Base-by-base conservation (phyloP, 208 protist species). In the Crithidia bombi region DNA sequence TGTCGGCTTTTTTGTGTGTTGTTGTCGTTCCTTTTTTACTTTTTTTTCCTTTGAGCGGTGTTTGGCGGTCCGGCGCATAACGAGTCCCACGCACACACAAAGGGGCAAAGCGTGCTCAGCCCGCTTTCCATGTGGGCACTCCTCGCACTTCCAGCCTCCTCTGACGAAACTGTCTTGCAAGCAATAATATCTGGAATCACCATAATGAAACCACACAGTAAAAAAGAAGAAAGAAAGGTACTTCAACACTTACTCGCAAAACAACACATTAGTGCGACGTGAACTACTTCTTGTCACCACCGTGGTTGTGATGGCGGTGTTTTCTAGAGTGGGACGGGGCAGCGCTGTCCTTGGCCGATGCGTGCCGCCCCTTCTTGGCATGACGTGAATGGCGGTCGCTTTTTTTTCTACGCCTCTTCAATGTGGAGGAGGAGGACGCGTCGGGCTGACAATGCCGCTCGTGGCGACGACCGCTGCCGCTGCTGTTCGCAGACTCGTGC, bases 351-450 rank as follows among this genome's bases (percentile, higher is more conserved):
- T 74, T 74, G 28, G 36, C 41, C 5, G 58, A 28, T n/a, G 25
- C 15, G 12, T 23, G 50, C 23, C 25, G 28, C 50, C 55, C 68
- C 41, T 67, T 74, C 50, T 66, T 67, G 9, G 59, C 59, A n/a
- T 67, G 50, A 15, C 38, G 58, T 4, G 46, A 56, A 15, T 35
- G 46, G 14, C 10, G 41, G 21, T 26, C 30, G 43, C 32, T 51
- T 33, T 46, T 57, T 32, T 65, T 65, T 33, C 12, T 44, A 5
- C 30, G 19, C 14, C 33, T 17, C 41, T 43, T 58, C 36, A 26
- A 41, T 32, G 39, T 14, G 0, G 39, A 58, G 5, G 44, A 44
- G n/a, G 33, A 6, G 0, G 33, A 50, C 17, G 56, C 19, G 56
- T 33, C 41, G 23, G n/a, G 36, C 21, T n/a, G 25, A 28, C 39